Conservation (phyloP, 2,329 filamentous ascomycete species). For the Botryotinia globosa region DNA sequence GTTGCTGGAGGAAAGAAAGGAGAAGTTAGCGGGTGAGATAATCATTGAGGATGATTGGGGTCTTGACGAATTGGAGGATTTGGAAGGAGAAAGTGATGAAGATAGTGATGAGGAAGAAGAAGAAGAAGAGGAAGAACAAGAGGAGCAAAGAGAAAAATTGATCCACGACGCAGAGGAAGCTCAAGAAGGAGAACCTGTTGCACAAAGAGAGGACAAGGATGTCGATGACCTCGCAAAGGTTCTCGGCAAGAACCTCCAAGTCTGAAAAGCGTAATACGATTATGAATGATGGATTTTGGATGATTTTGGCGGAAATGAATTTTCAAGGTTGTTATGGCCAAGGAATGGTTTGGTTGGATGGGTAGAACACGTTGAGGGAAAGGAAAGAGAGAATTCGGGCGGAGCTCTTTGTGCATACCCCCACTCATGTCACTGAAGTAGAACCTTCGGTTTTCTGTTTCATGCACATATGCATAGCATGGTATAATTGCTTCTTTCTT, state of each 20-base stretch:
- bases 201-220: conserved; percentile 67
- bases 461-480: conserved; percentile 9
- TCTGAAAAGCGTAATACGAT: conserved; percentile 9
- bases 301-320: conserved; percentile 11
- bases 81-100: conserved; percentile 69
- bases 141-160: conserved; percentile 67
- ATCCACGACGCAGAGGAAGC: conserved; percentile 68
- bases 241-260: conserved; percentile 42
- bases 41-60: conserved; percentile 80
- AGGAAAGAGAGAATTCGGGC: not conserved
- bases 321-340: not conserved
- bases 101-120: conserved; percentile 66
- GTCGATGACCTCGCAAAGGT: conserved; percentile 78
- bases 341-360: not conserved
- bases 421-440: conserved; percentile 7
- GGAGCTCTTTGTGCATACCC: not conserved
- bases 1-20: conserved; percentile 74
- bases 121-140: conserved; percentile 51
- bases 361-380: not conserved
- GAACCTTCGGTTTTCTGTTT: not conserved
- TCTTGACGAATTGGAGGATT: conserved; percentile 79
- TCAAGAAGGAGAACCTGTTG: conserved; percentile 66
- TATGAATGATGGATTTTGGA: conserved; percentile 14
- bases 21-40: conserved; percentile 62
- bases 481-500: conserved; percentile 4